Evolutionary conservation across 2,329 filamentous ascomycete genomes (phyloP), one percentile per base, ranked within the genome.

Genomic region (Talaromyces sp.): DNA sequence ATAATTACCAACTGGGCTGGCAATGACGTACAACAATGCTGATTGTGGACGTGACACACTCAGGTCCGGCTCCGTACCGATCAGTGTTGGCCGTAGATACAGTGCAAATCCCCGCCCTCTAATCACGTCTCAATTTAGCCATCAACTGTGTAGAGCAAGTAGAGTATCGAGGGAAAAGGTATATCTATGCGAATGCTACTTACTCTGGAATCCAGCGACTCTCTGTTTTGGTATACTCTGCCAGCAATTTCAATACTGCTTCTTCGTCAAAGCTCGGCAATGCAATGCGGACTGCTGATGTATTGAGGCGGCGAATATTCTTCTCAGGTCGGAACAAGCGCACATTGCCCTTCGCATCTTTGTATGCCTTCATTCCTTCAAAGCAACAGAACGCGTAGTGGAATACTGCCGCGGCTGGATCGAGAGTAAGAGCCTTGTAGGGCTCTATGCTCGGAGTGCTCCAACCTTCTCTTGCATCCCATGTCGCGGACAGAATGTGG

Each of bases 21-120:
- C 94, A 79, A 99, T 99, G 69, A 97, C 89, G 79, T 91, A 99
- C 68, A 98, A 86, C 67, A 99, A 84, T 14, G 95, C 95, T 11
- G 91, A 96, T 45, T 92, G 91, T 2, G 95, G 95, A n/a, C 93
- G 88, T 47, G 91, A 90, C 67, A 99, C 92, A 67, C 95, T 95
- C 35, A 99, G 87, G 11, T 94, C 97, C 77, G 88, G 88, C 78
- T 98, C 95, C 3, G 95, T 99, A 71, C 95, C 95, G 75, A 99
- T 99, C 85, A 99, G 90, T 69, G 94, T 98, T 39, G 95, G 95
- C 65, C 95, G 90, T 67, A 99, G 86, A 82, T 99, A 99, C 64
- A 99, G 85, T 6, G 92, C 96, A 84, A 97, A 99, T 70, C 95
- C 95, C 70, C 88, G 88, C 39, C 78, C 74, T 67, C 83, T 85